Percentiles rank a stretch among this genome's conserved stretches.
These are phyloP conservation scores for Chrysanthemum seticuspe DNA, from an alignment of 129 eudicot genomes.

Conservation along the genomic window DNA sequence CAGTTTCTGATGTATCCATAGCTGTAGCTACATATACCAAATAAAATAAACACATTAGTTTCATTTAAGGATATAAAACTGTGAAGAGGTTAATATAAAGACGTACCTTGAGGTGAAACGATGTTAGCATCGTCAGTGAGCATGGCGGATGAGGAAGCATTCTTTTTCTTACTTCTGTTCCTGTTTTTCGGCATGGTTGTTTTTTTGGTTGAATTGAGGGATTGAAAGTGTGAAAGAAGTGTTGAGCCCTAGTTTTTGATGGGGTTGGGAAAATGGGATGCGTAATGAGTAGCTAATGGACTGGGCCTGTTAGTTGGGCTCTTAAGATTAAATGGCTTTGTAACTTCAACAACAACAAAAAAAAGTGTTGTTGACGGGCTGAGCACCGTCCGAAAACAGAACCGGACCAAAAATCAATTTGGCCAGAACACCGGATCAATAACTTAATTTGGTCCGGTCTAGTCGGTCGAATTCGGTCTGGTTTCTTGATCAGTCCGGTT, in stretches of 20 bases:
- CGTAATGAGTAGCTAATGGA: too few relatives aligned
- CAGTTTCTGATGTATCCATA: conserved; percentile 76
- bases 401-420: too few relatives aligned
- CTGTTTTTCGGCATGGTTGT: conserved; percentile 71
- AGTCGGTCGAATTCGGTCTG: too few relatives aligned
- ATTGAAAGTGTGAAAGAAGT: neutral
- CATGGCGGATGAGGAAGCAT: conserved; percentile 33
- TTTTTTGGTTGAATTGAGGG: neutral
- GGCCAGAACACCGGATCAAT: too few relatives aligned
- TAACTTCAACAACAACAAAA: too few relatives aligned
- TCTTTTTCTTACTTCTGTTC: conserved; percentile 59
- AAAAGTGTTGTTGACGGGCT: too few relatives aligned
- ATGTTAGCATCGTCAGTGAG: conserved; percentile 27
- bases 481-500: too few relatives aligned
- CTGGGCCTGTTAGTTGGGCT: too few relatives aligned
- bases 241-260: neutral
- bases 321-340: too few relatives aligned
- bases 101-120: conserved; percentile 47
- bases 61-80: neutral
- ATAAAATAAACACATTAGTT: conserved; percentile 4
- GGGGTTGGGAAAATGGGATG: neutral
- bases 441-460: too few relatives aligned
- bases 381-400: too few relatives aligned
- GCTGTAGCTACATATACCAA: conserved; percentile 31
- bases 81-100: neutral